Base-by-base conservation (phyloP, 2,329 filamentous ascomycete species). In the Endoconidiophora polonica region DNA sequence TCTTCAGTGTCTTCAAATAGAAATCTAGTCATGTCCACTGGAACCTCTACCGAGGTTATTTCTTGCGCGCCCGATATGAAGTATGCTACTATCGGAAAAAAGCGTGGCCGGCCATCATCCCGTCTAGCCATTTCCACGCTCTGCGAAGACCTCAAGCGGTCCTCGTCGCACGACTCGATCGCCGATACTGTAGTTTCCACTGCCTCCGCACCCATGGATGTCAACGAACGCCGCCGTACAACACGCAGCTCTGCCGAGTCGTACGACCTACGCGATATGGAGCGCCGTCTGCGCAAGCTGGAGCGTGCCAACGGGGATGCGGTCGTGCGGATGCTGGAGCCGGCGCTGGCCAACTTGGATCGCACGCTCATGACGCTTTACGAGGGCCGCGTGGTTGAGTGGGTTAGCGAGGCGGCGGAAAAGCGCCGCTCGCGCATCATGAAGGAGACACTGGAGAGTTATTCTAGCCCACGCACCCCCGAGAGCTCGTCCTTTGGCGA, bases 271-370 rank as follows among this genome's bases (percentile, higher is more conserved):
- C 63, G 62, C 22, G 71, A 74, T 38, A 67, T 73, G 59, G 69
- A 72, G 54, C 62, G 62, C 9, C 66, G 71, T 1, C 58, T 74
- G 10, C 63, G 65, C 5, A 61, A 63, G 14, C 62, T 74, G 1
- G 71, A 74, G 58, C 62, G 63, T 14, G 68, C 69, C 45, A 43
- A 45, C 23, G 66, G 68, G 39, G 68, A 73, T 38, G 59, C 67
- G 2, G 68, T 68, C 65, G 58, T 69, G 40, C 61, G 64, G 12
- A 65, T 68, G 2, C 57, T 74, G 23, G 59, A 67, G 2, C 66
- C 69, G 3, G 61, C 73, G 3, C 59, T 73, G 38, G 65, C 70
- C 36, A 66, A 64, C 29, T 60, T 73, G 29, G 66, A 67, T 55
- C 59, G 62, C 20, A 61, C 60, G 4, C 57, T 69, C 20, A 59